Conservation (phyloP, 1,139 yeast genomes). For the Yamadazyma atmosphaerica region DNA sequence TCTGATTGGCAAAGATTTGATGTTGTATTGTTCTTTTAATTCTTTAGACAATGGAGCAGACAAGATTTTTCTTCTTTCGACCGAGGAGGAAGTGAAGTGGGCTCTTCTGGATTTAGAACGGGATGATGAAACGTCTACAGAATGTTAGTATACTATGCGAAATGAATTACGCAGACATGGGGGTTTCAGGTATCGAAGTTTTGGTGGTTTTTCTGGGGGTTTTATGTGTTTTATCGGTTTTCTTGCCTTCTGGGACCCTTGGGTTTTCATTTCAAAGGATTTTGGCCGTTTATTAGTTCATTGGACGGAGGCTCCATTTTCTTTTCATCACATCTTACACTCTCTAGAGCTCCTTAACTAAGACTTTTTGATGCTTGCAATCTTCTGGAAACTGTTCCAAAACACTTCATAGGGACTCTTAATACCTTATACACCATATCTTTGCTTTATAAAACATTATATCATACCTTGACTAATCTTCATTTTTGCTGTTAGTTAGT, state of each 20-base stretch:
- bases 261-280: too few relatives aligned
- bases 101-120: constrained; percentile 99
- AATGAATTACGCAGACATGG: constrained; percentile 1
- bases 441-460: constrained; percentile 1
- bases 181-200: not conserved
- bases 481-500: constrained; percentile 1
- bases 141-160: constrained; percentile 29
- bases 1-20: constrained; percentile 97
- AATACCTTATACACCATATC: not conserved
- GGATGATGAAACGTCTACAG: constrained; percentile 93
- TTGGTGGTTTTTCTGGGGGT: too few relatives aligned
- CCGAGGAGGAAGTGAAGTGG: constrained; percentile 97
- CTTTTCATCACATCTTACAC: too few relatives aligned
- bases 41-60: constrained; percentile 99
- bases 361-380: too few relatives aligned
- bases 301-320: too few relatives aligned
- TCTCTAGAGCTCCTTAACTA: too few relatives aligned
- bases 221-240: too few relatives aligned
- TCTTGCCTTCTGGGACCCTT: too few relatives aligned
- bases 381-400: not conserved
- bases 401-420: not conserved
- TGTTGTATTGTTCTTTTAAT: constrained; percentile 96
- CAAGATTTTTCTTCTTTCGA: constrained; percentile 91
- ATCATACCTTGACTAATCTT: constrained; percentile 5
- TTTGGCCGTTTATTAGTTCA: too few relatives aligned